Evolutionary conservation across 2,329 filamentous ascomycete species (phyloP).

Genomic region (Epicoccum sorghinum): DNA sequence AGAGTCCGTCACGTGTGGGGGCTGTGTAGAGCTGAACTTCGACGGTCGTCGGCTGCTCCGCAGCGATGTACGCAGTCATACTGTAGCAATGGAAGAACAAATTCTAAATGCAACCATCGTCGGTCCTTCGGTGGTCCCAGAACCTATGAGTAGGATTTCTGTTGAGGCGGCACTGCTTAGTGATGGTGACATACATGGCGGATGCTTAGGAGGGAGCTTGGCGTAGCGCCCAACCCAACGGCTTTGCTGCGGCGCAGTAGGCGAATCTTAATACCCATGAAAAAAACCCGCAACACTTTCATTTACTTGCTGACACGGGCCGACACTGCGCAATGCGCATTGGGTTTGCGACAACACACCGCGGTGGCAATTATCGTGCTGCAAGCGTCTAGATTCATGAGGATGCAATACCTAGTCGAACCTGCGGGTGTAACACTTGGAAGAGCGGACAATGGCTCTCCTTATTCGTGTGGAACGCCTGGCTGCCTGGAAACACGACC

Average conservation of each 20-base stretch:
- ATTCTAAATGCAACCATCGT: no score
- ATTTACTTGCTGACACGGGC: conserved; percentile 9
- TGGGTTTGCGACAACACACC: not conserved
- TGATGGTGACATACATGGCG: not conserved
- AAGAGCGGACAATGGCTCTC: not conserved
- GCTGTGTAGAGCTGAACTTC: conserved; percentile 1
- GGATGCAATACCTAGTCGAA: conserved; percentile 3
- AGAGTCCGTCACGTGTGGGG: conserved; percentile 1
- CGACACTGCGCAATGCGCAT: not conserved
- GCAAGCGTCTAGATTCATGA: conserved; percentile 4
- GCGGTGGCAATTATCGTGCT: conserved; percentile 5
- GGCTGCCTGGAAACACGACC: conserved; percentile 7
- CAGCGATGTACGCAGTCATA: conserved; percentile 11
- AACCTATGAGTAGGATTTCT: no score
- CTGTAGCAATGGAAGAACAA: not conserved
- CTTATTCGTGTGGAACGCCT: conserved; percentile 5
- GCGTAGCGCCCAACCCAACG: not conserved
- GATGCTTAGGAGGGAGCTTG: not conserved
- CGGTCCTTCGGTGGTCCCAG: no score
- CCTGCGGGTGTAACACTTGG: conserved; percentile 1
- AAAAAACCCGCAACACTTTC: conserved; percentile 7
- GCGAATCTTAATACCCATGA: not conserved
- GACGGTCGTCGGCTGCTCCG: conserved; percentile 3
- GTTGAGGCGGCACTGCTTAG: no score
- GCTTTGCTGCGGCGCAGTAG: not conserved